Evolutionary conservation across 2,329 filamentous ascomycete species (phyloP).

Genomic region (Talaromyces atroroseus): DNA sequence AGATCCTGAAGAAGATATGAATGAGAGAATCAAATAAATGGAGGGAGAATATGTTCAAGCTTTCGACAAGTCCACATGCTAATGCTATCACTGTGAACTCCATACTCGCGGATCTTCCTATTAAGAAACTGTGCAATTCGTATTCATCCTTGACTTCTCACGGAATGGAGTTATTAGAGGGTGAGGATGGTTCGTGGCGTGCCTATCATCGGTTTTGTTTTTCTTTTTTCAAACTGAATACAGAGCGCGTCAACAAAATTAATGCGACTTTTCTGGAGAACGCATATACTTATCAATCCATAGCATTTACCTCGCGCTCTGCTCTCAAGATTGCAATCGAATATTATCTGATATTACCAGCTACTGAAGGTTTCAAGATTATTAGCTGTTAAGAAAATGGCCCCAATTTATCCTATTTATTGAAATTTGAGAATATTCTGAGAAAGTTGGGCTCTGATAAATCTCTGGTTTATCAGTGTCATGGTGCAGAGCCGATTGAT

Average conservation of each 20-base stretch:
- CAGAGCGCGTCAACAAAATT: background rate
- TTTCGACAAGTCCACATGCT: background rate
- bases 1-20: conserved; percentile 2
- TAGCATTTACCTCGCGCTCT: conserved; percentile 1
- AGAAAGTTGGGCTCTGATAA: background rate
- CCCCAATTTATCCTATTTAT: background rate
- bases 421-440: background rate
- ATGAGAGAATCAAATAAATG: background rate
- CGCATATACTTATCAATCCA: background rate
- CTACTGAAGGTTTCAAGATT: background rate
- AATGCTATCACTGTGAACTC: background rate
- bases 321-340: background rate
- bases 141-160: background rate
- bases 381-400: background rate
- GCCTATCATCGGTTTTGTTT: background rate
- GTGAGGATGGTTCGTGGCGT: conserved; percentile 1
- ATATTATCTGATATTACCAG: background rate
- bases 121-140: background rate
- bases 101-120: background rate
- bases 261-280: conserved; percentile 4
- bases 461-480: background rate
- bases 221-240: background rate
- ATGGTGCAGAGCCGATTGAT: background rate
- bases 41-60: background rate
- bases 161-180: background rate